Percentiles rank a stretch among this genome's conserved stretches.
phyloP scores from a whole-genome alignment of 23 red algal species.

The Agarophyton chilense region DNA sequence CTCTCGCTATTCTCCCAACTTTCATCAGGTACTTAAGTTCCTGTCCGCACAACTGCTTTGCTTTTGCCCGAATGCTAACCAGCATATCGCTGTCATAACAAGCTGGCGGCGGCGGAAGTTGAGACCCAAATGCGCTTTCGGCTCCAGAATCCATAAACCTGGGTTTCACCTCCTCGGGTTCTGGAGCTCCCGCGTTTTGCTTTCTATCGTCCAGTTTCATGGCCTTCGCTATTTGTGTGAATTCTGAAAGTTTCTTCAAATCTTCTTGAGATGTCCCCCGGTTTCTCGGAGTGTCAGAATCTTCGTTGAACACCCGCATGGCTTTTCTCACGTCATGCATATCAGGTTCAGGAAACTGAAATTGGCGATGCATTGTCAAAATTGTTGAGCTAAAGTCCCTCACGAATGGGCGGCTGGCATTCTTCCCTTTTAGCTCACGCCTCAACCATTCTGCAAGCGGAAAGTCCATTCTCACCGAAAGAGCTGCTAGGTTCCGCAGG shows the following conservation, averaged over 20 bases:
- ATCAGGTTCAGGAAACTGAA: conserved; percentile 68
- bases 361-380: conserved; percentile 69
- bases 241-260: conserved; percentile 12
- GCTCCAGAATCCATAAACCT: conserved; percentile 36
- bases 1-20: conserved; percentile 56
- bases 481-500: conserved; percentile 42
- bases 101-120: conserved; percentile 55
- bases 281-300: conserved; percentile 20
- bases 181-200: background rate
- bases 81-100: conserved; percentile 58
- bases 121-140: conserved; percentile 49
- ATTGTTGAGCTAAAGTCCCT: conserved; percentile 47
- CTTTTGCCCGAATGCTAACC: conserved; percentile 51
- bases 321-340: conserved; percentile 54
- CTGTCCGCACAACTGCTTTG: conserved; percentile 37
- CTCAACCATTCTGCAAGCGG: conserved; percentile 68
- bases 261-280: conserved; percentile 12
- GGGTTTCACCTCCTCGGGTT: conserved; percentile 39
- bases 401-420: conserved; percentile 54
- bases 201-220: conserved; percentile 12
- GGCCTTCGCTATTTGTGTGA: conserved; percentile 20
- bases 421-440: conserved; percentile 66
- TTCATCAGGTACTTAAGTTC: conserved; percentile 75
- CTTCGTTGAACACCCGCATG: conserved; percentile 58
- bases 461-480: conserved; percentile 83